Evolutionary conservation across 2,329 filamentous ascomycete genomes (phyloP), one percentile per base, ranked within the genome.

Genomic region (Huntiella bhutanensis): DNA sequence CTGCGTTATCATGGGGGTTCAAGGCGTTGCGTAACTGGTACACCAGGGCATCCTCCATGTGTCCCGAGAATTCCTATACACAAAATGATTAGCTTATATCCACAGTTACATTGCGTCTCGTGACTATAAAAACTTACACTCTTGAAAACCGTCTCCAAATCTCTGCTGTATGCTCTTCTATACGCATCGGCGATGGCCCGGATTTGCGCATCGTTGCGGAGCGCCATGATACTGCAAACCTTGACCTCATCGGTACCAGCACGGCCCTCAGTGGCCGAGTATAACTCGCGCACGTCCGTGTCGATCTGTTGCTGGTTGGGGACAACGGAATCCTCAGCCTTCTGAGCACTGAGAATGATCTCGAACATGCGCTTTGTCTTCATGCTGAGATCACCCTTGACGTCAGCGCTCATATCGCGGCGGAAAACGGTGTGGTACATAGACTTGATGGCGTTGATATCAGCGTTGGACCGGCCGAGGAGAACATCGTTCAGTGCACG

Each of bases 291-390:
- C 1, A 85, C 80, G 54, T 93, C 84, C 43, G 71, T 68, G 42
- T 92, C 81, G 41, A 87, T 72, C 47, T 82, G 70, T 49, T 80
- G 73, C 13, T 78, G 82, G 43, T 79, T 70, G 2, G 91, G 71
- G 0, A 82, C 84, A 0, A 73, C 69, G 2, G 75, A 75, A 52
- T 96, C 87, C 58, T 95, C 86, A 34, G 77, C 73, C 35, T 86
- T 74, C 43, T 70, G 75, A 2, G 78, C 85, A 32, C 75, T 69
- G 36, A 93, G 66, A 17, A 94, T 79, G 61, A 91, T 82, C 59
- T 82, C 65, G 64, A 94, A 96, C 54, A 95, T 77, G 15, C 77
- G 68, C 59, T 87, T 78, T 0, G 88, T 95, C 63, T 91, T 91
- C 60, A 82, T 73, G 53, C 81, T 88, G 15, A 96, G 66, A 54